These are phyloP conservation scores for Solanum virginianum DNA, from an alignment of 257 asterid genomes.

Conservation along the genomic window DNA sequence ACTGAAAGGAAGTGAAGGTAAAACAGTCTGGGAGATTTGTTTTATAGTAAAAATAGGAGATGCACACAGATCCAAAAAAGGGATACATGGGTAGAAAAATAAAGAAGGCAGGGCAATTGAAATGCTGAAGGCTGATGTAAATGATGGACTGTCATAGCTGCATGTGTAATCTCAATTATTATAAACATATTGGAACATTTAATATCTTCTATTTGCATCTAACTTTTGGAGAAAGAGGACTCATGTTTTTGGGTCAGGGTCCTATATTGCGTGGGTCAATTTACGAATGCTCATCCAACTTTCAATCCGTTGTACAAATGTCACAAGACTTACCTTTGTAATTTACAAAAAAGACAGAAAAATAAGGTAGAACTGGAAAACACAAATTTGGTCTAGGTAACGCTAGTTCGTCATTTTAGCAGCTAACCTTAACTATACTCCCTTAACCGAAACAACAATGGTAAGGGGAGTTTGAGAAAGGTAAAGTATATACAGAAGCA, in stretches of 20 bases:
- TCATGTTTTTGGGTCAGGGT: neutral
- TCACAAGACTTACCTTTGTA: neutral
- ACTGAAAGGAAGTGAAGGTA: neutral
- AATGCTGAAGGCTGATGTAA: neutral
- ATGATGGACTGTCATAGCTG: neutral
- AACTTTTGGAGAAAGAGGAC: neutral
- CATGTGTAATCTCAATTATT: neutral
- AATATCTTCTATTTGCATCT: neutral
- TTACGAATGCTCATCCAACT: neutral
- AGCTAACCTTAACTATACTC: neutral
- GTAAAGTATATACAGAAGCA: neutral
- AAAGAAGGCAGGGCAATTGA: neutral
- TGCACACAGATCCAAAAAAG: neutral
- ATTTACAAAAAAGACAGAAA: neutral
- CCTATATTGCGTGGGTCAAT: neutral
- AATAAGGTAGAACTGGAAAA: neutral
- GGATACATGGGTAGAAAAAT: neutral
- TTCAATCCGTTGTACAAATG: neutral
- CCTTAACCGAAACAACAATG: no score
- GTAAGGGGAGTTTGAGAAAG: no score
- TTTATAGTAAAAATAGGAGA: neutral
- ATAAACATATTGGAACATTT: neutral
- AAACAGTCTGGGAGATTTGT: neutral
- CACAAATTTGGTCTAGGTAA: no score
- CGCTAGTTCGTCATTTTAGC: neutral